Evolutionary conservation across 768 basidiomycete genomes (phyloP).

Genomic region (Boletus tomentosulus): DNA sequence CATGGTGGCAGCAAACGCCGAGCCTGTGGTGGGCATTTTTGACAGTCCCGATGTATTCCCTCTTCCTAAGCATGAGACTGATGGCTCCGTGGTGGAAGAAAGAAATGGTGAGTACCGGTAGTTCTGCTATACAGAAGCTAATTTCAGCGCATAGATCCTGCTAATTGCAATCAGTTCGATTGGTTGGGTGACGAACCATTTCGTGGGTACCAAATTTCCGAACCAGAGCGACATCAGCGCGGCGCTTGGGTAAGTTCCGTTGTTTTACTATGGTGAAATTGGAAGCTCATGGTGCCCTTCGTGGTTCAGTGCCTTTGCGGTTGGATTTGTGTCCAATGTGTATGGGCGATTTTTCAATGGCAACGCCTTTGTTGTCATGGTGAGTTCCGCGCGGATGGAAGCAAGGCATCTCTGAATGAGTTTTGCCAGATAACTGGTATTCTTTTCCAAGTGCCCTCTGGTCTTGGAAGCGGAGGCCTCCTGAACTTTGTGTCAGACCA

Average conservation of each 20-base stretch:
- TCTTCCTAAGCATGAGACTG: conserved; percentile 63
- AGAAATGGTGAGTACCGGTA: conserved; percentile 45
- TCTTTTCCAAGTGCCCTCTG: conserved; percentile 81
- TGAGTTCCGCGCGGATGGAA: conserved; percentile 26
- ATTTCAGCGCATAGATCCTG: conserved; percentile 32
- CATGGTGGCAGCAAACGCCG: conserved; percentile 75
- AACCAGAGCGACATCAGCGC: conserved; percentile 75
- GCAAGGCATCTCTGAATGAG: not conserved
- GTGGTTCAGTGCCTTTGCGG: conserved; percentile 60
- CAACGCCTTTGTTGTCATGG: conserved; percentile 80
- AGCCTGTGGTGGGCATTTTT: conserved; percentile 72
- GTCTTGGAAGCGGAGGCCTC: conserved; percentile 75
- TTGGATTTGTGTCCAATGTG: conserved; percentile 74
- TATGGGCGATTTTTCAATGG: conserved; percentile 72
- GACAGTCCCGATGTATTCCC: conserved; percentile 65
- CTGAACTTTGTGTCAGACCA: conserved; percentile 62
- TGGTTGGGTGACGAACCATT: conserved; percentile 79
- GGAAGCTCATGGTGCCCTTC: not conserved
- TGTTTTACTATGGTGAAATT: not conserved
- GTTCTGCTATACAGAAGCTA: not conserved
- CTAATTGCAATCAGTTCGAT: conserved; percentile 57
- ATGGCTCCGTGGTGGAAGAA: conserved; percentile 54
- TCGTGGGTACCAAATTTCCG: conserved; percentile 52
- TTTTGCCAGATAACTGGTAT: conserved; percentile 60
- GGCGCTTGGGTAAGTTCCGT: conserved; percentile 54